Evolutionary conservation across 2,329 filamentous ascomycete species (phyloP).

Genomic region (Phaeoacremonium minimum): DNA sequence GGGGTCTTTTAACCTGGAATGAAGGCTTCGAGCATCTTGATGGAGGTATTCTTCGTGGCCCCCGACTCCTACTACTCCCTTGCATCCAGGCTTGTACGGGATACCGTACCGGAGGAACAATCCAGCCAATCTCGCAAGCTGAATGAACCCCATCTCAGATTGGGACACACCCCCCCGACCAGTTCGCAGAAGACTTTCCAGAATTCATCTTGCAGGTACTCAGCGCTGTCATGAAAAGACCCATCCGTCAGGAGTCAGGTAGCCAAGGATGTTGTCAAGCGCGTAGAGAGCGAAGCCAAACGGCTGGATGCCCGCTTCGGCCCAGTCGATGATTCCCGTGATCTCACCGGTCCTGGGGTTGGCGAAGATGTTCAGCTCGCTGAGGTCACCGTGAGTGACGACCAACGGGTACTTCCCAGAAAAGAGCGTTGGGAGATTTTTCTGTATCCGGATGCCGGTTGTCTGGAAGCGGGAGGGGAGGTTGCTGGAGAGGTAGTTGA

Average conservation of each 20-base stretch:
- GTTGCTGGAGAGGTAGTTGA: slow-evolving; percentile 5
- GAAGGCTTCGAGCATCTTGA: no score
- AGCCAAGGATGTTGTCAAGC: slow-evolving; percentile 16
- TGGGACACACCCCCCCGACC: no score
- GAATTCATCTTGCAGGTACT: no score
- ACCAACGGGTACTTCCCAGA: slow-evolving; percentile 10
- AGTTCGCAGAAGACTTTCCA: no score
- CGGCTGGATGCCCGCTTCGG: slow-evolving; percentile 17
- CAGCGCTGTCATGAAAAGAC: no score
- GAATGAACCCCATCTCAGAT: no score
- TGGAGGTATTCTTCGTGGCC: no score
- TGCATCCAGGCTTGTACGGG: no score
- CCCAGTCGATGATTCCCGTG: slow-evolving; percentile 24
- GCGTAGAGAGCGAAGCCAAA: slow-evolving; percentile 23
- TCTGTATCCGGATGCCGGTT: slow-evolving; percentile 3
- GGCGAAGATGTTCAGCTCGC: slow-evolving; percentile 21
- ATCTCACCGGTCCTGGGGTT: slow-evolving; percentile 18
- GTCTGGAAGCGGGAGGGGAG: slow-evolving; percentile 9
- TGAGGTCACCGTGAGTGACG: slow-evolving; percentile 20
- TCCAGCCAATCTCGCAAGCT: no score
- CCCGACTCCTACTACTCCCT: no score
- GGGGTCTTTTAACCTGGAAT: no score
- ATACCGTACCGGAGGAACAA: no score
- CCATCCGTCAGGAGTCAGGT: slow-evolving; percentile 6
- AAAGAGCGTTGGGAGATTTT: slow-evolving; percentile 10